Percentiles rank a stretch among this genome's conserved stretches.
Evolutionary conservation across 306 rosid genomes (phyloP).

Genomic region (Trichosanthes cucumerina): DNA sequence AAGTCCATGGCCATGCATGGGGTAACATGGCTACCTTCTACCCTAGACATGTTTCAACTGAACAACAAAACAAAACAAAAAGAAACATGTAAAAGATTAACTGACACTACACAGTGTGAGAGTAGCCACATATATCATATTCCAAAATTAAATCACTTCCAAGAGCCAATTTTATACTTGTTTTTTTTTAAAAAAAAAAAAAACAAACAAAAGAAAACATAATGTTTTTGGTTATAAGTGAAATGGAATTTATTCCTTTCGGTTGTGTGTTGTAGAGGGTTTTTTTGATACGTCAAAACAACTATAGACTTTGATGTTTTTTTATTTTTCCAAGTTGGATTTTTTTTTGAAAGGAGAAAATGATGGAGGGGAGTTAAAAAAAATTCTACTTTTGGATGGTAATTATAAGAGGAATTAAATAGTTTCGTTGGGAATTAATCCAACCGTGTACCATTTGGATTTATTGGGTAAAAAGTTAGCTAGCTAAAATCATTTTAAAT

Average conservation of each 20-base stretch:
- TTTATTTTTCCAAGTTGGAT: not conserved
- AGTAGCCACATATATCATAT: not conserved
- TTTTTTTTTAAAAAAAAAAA: not conserved
- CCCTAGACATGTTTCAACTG: not conserved
- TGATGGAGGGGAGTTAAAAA: not conserved
- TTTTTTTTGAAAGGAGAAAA: not conserved
- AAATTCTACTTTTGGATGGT: not conserved
- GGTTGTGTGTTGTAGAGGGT: not conserved
- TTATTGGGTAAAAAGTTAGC: not conserved
- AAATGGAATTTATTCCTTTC: not conserved
- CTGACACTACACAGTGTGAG: conserved; percentile 1
- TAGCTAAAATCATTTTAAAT: not conserved
- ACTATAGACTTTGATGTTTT: not conserved
- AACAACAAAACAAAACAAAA: not conserved
- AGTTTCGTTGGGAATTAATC: not conserved
- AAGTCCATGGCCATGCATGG: not conserved
- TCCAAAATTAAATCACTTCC: not conserved
- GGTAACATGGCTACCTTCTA: not conserved
- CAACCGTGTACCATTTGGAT: not conserved
- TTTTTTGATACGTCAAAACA: not conserved
- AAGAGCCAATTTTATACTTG: not conserved
- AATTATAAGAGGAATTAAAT: not conserved
- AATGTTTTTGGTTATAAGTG: not conserved
- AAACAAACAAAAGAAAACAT: not conserved
- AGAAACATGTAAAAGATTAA: not conserved